Evolutionary conservation across 2,329 filamentous ascomycete genomes (phyloP).

Genomic region (Clonostachys rosea): DNA sequence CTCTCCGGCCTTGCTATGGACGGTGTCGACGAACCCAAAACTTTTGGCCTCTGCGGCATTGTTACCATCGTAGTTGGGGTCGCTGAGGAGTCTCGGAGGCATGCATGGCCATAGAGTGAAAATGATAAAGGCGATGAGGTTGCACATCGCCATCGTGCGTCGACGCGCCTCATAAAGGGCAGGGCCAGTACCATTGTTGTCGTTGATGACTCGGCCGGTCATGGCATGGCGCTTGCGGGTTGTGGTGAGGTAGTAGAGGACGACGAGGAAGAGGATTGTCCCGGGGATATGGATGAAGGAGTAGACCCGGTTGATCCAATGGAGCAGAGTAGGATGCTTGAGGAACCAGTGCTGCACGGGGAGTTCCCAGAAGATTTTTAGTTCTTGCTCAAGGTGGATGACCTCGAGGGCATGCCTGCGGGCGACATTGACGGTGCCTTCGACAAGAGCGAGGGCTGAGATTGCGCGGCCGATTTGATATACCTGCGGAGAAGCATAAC

Average conservation of each 20-base stretch:
- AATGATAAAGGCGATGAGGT: conserved; percentile 54
- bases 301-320: conserved; percentile 68
- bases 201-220: conserved; percentile 11
- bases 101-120: conserved; percentile 63
- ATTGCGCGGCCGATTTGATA: conserved; percentile 73
- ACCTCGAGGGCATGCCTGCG: conserved; percentile 64
- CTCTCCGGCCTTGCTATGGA: conserved; percentile 42
- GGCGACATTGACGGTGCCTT: conserved; percentile 64
- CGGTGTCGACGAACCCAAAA: conserved; percentile 58
- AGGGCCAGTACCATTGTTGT: conserved; percentile 22
- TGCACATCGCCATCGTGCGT: conserved; percentile 57
- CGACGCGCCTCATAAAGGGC: conserved; percentile 50
- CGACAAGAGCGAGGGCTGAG: conserved; percentile 63
- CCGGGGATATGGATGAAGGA: conserved; percentile 77
- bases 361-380: conserved; percentile 63
- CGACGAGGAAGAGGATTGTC: conserved; percentile 62
- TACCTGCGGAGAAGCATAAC: conserved; percentile 38
- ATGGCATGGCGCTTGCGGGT: conserved; percentile 43
- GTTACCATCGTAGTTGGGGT: conserved; percentile 47
- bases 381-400: conserved; percentile 59
- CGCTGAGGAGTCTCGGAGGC: conserved; percentile 56
- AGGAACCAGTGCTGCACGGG: conserved; percentile 51
- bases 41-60: conserved; percentile 54
- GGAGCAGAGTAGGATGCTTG: conserved; percentile 50
- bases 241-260: conserved; percentile 67